These are phyloP conservation scores for Hemileccinum rubropunctum DNA, from an alignment of 768 basidiomycete genomes.

Conservation along the genomic window DNA sequence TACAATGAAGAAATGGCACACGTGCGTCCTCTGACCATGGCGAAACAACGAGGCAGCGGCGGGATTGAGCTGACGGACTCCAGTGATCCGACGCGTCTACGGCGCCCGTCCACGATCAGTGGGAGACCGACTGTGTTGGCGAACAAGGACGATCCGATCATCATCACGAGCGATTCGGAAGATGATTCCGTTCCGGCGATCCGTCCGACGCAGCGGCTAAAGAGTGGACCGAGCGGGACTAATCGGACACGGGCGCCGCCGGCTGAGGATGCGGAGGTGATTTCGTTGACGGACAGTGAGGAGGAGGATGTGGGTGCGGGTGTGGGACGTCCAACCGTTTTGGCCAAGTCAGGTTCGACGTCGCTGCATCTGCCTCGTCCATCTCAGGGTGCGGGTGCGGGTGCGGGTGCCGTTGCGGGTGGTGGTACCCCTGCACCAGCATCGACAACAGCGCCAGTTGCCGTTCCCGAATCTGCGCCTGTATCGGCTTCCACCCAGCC, in stretches of 20 bases:
- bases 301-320: slow-evolving; percentile 1
- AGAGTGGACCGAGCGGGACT: background rate
- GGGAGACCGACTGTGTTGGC: background rate
- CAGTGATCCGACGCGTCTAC: slow-evolving; percentile 7
- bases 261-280: slow-evolving; percentile 22
- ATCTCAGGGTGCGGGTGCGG: too few species aligned
- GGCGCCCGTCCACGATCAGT: slow-evolving; percentile 1
- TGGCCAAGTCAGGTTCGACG: background rate
- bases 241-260: slow-evolving; percentile 2
- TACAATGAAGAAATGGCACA: slow-evolving; percentile 2
- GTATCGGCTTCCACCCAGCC: background rate
- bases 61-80: slow-evolving; percentile 26
- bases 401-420: too few species aligned
- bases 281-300: slow-evolving; percentile 30
- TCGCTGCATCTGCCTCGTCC: background rate
- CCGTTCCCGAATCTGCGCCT: background rate
- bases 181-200: background rate
- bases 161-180: slow-evolving; percentile 27
- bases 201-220: slow-evolving; percentile 1
- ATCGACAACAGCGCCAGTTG: background rate
- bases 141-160: slow-evolving; percentile 16
- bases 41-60: slow-evolving; percentile 3
- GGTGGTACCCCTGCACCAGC: background rate
- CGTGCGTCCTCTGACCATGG: slow-evolving; percentile 13
- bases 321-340: background rate